These are phyloP conservation scores for Fomitiporia mediterranea DNA, from an alignment of 1,284 basidiomycete species.

Conservation along the genomic window DNA sequence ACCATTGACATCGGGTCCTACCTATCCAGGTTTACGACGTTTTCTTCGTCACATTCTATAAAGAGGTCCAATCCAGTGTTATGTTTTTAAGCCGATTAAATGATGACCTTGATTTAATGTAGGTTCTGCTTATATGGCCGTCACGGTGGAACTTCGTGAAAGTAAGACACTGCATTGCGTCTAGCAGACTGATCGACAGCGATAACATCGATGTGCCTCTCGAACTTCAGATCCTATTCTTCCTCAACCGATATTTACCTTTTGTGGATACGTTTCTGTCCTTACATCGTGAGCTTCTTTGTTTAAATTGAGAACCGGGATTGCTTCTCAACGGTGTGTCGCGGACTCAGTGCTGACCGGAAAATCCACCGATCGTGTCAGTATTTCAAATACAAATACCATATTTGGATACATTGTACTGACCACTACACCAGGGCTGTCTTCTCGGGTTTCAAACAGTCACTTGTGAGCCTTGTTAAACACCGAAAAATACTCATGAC, in stretches of 20 bases:
- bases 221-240: conserved; percentile 10
- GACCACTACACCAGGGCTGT: conserved; percentile 8
- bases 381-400: not conserved
- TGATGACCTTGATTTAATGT: not conserved
- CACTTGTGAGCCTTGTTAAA: conserved; percentile 15
- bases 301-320: not conserved
- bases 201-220: not conserved
- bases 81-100: not conserved
- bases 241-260: conserved; percentile 19
- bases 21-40: conserved; percentile 13
- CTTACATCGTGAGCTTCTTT: conserved; percentile 12
- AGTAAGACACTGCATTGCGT: not conserved
- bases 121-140: conserved; percentile 14
- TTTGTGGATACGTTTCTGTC: conserved; percentile 19
- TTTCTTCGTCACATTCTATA: conserved; percentile 14
- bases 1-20: not conserved
- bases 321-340: not conserved
- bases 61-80: conserved; percentile 6
- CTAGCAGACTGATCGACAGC: not conserved
- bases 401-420: too few relatives aligned
- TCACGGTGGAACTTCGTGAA: conserved; percentile 18
- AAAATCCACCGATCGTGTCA: conserved; percentile 14
- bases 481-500: too few relatives aligned
- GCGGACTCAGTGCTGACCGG: conserved; percentile 8
- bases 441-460: conserved; percentile 16